Evolutionary conservation across 345 rosid species (phyloP).

Genomic region (Populus pruinosa): DNA sequence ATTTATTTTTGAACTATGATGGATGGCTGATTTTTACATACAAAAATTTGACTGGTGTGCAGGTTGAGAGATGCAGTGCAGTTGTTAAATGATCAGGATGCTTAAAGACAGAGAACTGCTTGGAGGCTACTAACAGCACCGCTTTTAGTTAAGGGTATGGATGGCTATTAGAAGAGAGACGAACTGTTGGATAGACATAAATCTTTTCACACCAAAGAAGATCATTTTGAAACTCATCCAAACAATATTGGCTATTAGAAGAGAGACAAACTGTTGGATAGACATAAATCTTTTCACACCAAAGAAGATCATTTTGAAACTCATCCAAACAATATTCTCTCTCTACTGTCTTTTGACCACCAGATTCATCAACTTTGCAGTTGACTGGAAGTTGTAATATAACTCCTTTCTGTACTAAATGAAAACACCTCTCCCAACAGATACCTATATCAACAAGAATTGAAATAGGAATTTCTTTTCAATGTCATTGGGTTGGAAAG

Average conservation of each 20-base stretch:
- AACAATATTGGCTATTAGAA: too few relatives aligned
- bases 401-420: too few relatives aligned
- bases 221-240: neutral
- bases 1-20: neutral
- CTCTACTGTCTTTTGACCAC: neutral
- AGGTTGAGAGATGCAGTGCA: too few relatives aligned
- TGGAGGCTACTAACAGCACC: too few relatives aligned
- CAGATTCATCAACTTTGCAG: neutral
- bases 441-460: neutral
- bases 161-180: too few relatives aligned
- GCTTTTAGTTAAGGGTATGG: too few relatives aligned
- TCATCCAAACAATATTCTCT: neutral
- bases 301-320: neutral
- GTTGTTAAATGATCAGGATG: too few relatives aligned
- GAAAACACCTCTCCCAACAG: neutral
- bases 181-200: too few relatives aligned
- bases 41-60: neutral
- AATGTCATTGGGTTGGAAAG: neutral
- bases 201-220: too few relatives aligned
- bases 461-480: neutral
- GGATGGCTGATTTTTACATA: neutral
- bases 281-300: too few relatives aligned
- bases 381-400: neutral
- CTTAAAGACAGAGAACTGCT: too few relatives aligned
- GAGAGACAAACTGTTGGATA: too few relatives aligned